phyloP scores from a whole-genome alignment of 768 basidiomycete genomes.

The Phylloporus sp. region DNA sequence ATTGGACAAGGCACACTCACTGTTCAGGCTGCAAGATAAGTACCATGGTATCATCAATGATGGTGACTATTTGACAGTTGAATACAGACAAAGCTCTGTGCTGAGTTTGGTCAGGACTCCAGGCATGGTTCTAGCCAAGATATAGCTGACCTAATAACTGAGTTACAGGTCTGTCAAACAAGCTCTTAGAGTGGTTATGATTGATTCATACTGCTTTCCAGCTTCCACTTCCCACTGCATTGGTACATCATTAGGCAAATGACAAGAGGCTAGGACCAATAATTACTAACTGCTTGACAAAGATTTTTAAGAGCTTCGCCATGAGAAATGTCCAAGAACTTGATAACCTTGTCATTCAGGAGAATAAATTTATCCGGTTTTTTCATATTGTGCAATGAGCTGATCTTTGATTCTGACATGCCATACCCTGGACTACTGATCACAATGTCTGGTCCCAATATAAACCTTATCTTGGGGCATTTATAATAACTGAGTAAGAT shows the following conservation, averaged over 20 bases:
- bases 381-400: neutral
- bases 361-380: constrained; percentile 11
- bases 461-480: constrained; percentile 14
- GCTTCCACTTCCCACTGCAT: neutral
- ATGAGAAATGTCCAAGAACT: neutral
- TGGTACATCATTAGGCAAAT: neutral
- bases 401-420: constrained; percentile 8
- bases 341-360: neutral
- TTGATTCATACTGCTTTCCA: neutral
- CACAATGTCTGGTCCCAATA: constrained; percentile 6
- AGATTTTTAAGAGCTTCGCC: neutral
- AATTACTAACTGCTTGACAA: neutral
- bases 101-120: no score
- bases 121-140: no score
- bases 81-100: no score
- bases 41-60: no score
- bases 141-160: no score
- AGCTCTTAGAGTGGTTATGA: neutral
- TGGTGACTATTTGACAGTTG: no score
- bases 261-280: neutral
- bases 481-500: no score
- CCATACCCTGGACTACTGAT: constrained; percentile 8
- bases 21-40: no score
- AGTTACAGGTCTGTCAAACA: neutral
- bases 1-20: no score